A percentile compares a stretch with the other conserved stretches of the same genome.
These are phyloP conservation scores for Tremella fuciformis DNA, from an alignment of 768 basidiomycete species.

Conservation along the genomic window DNA sequence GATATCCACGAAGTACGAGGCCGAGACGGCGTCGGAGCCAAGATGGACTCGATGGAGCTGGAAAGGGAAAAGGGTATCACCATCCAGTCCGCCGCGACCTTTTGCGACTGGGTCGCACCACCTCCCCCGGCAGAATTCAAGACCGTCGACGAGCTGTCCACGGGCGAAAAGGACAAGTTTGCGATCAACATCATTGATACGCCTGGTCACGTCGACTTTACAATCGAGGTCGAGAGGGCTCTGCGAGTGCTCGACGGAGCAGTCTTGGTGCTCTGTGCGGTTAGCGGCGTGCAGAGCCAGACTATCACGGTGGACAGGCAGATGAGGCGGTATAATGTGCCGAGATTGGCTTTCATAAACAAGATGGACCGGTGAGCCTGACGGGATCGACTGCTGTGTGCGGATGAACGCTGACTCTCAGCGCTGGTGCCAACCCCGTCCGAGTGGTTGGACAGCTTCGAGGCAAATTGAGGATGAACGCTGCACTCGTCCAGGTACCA, in stretches of 20 bases:
- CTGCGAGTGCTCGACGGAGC: conserved; percentile 95
- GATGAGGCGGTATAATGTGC: conserved; percentile 95
- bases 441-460: conserved; percentile 88
- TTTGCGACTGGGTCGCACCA: conserved; percentile 88
- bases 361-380: conserved; percentile 91
- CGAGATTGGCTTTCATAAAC: conserved; percentile 92
- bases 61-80: conserved; percentile 99
- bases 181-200: conserved; percentile 98
- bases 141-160: conserved; percentile 29
- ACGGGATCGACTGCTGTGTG: neutral
- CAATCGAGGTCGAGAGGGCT: conserved; percentile 97
- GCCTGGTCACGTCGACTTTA: conserved; percentile 98
- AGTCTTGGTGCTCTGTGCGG: conserved; percentile 91
- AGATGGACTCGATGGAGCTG: conserved; percentile 99
- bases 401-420: conserved; percentile 41
- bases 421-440: conserved; percentile 97
- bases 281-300: conserved; percentile 96
- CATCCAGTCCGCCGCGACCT: conserved; percentile 97
- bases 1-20: conserved; percentile 98
- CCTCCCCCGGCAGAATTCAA: conserved; percentile 54
- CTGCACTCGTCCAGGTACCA: conserved; percentile 92
- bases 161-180: conserved; percentile 68
- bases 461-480: conserved; percentile 82
- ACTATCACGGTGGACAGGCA: conserved; percentile 98
- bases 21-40: conserved; percentile 91